Conservation (phyloP, 139 green algal species). For the Axilococcus clingmanii region DNA sequence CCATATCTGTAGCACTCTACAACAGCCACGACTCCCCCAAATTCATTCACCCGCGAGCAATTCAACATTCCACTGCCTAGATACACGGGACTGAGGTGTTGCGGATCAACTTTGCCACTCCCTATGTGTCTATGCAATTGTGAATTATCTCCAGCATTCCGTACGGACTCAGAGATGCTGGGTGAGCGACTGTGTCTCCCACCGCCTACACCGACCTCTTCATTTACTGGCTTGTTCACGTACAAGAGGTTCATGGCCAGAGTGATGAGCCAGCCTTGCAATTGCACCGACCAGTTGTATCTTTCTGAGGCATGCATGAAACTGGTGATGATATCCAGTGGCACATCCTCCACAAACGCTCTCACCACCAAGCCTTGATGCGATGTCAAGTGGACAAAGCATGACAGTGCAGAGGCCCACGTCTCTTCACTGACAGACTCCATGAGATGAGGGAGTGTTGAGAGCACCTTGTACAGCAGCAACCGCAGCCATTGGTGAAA, state of each 20-base stretch:
- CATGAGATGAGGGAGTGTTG: neutral
- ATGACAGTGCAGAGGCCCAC: slow-evolving; percentile 53
- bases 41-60: no score
- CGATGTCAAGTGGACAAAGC: slow-evolving; percentile 42
- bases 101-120: no score
- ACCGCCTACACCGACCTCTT: slow-evolving; percentile 27
- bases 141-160: no score
- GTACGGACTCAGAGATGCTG: no score
- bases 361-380: slow-evolving; percentile 39
- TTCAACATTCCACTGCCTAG: neutral
- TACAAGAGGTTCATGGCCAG: slow-evolving; percentile 37
- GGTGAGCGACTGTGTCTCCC: no score
- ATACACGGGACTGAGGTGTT: neutral
- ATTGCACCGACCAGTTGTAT: slow-evolving; percentile 27
- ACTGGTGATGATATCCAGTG: slow-evolving; percentile 27
- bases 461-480: slow-evolving; percentile 50
- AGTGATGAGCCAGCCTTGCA: slow-evolving; percentile 27
- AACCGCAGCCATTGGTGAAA: slow-evolving; percentile 54
- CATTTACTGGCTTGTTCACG: slow-evolving; percentile 18
- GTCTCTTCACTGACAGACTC: slow-evolving; percentile 28
- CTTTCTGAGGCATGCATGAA: slow-evolving; percentile 40
- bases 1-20: no score
- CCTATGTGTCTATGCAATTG: no score
- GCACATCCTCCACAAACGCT: slow-evolving; percentile 27
- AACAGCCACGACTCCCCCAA: no score